These are phyloP conservation scores for Eremothecium sinecaudum DNA, from an alignment of 1,139 yeast genomes.

Conservation along the genomic window DNA sequence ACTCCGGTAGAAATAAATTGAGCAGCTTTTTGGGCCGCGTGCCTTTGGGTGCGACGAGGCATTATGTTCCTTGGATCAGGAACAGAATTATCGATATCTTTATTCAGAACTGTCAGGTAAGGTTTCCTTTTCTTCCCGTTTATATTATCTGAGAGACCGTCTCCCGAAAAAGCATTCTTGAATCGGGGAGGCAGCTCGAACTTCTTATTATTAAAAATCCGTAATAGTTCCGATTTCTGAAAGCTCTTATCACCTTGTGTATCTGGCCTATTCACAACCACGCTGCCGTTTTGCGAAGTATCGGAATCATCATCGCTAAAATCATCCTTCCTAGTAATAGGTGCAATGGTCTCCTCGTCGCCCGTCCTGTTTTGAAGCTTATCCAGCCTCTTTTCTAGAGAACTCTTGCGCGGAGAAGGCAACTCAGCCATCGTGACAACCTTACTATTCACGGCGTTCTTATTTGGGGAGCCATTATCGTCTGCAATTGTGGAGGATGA, in stretches of 20 bases:
- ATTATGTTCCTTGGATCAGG: conserved; percentile 27
- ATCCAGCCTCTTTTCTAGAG: conserved; percentile 18
- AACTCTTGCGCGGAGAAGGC: conserved; percentile 14
- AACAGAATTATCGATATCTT: conserved; percentile 28
- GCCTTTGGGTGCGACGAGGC: conserved; percentile 22
- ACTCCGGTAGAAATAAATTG: conserved; percentile 19
- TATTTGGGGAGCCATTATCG: conserved; percentile 28
- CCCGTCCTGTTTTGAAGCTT: conserved; percentile 9
- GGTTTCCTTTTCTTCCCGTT: conserved; percentile 18
- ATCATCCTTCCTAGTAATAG: conserved; percentile 10
- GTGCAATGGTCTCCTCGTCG: conserved; percentile 8
- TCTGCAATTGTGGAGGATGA: conserved; percentile 25
- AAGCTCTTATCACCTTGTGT: conserved; percentile 17
- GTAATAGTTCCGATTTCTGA: conserved; percentile 22
- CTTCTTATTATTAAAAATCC: conserved; percentile 20
- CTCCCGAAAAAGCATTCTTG: conserved; percentile 8
- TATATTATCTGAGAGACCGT: conserved; percentile 17
- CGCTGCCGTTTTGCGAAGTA: conserved; percentile 13
- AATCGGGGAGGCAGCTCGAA: conserved; percentile 15
- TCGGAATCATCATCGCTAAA: conserved; percentile 13
- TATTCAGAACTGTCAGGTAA: conserved; percentile 29
- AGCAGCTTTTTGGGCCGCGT: conserved; percentile 28
- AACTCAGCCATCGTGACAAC: conserved; percentile 24
- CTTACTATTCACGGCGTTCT: conserved; percentile 9
- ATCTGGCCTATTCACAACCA: conserved; percentile 10